phyloP scores from a whole-genome alignment of 2,329 filamentous ascomycete genomes.

The Colletotrichum ledebouriae region DNA sequence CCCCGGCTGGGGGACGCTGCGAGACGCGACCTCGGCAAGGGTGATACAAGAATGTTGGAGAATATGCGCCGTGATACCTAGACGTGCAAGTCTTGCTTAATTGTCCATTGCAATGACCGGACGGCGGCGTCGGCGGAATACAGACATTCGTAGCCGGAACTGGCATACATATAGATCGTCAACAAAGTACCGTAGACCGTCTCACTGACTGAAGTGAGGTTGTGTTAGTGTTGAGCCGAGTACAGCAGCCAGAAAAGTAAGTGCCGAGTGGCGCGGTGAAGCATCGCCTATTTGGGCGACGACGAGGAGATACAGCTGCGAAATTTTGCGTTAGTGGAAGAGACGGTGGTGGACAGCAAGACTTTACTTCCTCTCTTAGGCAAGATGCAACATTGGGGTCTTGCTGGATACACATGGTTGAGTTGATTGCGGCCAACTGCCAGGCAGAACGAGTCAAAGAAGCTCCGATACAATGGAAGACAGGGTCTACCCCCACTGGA shows the following conservation, averaged over 20 bases:
- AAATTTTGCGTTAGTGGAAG: not conserved
- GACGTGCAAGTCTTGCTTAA: not conserved
- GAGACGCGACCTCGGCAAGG: conserved; percentile 21
- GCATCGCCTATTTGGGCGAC: not conserved
- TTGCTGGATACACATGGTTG: no score
- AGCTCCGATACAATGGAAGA: conserved; percentile 30
- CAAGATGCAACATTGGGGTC: not conserved
- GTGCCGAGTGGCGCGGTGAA: conserved; percentile 3
- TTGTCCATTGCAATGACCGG: not conserved
- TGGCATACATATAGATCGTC: no score
- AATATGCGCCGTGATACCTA: conserved; percentile 8
- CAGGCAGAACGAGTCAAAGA: conserved; percentile 21
- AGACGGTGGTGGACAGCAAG: not conserved
- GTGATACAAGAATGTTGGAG: conserved; percentile 24
- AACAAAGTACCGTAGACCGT: no score
- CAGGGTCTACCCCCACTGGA: conserved; percentile 36
- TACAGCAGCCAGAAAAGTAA: not conserved
- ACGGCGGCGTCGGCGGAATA: no score
- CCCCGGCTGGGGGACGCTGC: conserved; percentile 17
- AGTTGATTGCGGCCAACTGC: not conserved
- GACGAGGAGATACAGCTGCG: not conserved
- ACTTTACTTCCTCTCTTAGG: not conserved
- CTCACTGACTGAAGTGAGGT: not conserved
- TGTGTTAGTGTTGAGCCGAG: conserved; percentile 1
- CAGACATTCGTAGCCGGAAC: no score